A percentile compares a stretch with the other conserved stretches of the same genome.
Conservation (phyloP, 106 monocot genomes). For the Posidonia australis region DNA sequence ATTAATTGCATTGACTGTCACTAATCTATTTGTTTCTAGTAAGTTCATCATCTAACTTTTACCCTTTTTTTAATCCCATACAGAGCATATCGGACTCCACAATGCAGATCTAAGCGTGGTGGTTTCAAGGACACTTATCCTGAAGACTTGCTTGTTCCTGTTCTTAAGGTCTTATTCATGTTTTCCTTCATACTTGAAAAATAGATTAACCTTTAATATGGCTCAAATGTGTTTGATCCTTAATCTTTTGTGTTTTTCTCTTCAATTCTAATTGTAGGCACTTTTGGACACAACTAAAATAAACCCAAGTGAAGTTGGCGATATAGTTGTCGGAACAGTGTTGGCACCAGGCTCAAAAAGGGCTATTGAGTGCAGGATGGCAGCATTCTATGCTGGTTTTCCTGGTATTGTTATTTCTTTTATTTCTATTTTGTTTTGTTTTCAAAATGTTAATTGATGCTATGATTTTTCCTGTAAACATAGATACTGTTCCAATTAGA, state of each 20-base stretch:
- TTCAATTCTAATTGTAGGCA: conserved; percentile 25
- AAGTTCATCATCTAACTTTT: neutral
- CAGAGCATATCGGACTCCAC: conserved; percentile 81
- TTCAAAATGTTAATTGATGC: neutral
- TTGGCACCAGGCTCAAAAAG: conserved; percentile 83
- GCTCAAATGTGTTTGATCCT: neutral
- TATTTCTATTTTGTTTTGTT: neutral
- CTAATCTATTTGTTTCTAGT: neutral
- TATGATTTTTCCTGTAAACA: conserved; percentile 1
- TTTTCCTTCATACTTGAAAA: neutral
- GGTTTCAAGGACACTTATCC: conserved; percentile 75
- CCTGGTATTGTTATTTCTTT: conserved; percentile 38
- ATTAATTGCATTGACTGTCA: neutral
- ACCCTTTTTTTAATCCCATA: neutral
- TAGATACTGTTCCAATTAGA: conserved; percentile 76
- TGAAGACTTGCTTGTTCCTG: conserved; percentile 65
- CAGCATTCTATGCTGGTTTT: conserved; percentile 88
- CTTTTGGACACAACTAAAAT: conserved; percentile 63
- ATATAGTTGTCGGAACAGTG: conserved; percentile 86
- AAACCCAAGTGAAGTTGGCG: conserved; percentile 79
- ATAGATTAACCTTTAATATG: neutral
- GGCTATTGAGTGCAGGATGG: conserved; percentile 78
- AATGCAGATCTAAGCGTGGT: conserved; percentile 70
- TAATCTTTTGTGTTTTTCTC: too few relatives aligned
- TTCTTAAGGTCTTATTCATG: conserved; percentile 52